phyloP scores from a whole-genome alignment of 129 eudicot genomes.

The Centaurea solstitialis region DNA sequence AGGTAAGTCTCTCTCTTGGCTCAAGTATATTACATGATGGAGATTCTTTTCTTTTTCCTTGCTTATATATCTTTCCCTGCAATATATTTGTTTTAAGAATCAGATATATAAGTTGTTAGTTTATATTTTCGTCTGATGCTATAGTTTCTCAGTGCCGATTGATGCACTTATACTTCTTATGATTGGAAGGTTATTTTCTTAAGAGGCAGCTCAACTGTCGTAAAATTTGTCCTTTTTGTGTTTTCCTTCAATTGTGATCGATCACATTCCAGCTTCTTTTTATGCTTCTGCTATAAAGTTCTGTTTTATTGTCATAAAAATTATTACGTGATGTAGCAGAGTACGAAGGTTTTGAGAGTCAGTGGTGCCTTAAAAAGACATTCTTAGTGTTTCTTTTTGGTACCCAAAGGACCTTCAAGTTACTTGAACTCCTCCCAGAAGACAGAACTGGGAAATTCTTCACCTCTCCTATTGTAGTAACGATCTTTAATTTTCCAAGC shows the following conservation, averaged over 20 bases:
- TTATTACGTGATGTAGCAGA: background rate
- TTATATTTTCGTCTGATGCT: background rate
- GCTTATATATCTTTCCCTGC: background rate
- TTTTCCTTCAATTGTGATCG: background rate
- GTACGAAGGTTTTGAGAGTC: conserved; percentile 11
- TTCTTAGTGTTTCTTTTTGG: background rate
- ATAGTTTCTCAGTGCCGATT: background rate
- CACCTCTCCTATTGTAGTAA: background rate
- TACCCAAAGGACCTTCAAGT: background rate
- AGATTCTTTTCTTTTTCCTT: background rate
- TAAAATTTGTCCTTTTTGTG: background rate
- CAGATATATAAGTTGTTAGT: background rate
- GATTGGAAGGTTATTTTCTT: background rate
- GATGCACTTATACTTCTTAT: background rate
- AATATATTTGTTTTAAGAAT: background rate
- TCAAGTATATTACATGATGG: background rate
- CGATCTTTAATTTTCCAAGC: background rate
- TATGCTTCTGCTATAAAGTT: background rate
- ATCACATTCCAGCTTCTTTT: background rate
- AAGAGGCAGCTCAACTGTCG: background rate
- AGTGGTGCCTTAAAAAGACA: background rate
- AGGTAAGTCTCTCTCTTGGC: conserved; percentile 56
- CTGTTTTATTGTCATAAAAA: background rate
- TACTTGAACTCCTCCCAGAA: background rate
- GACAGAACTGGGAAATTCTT: background rate